phyloP scores from a whole-genome alignment of 2,329 filamentous ascomycete genomes.

The Amesomyces nigricolor region DNA sequence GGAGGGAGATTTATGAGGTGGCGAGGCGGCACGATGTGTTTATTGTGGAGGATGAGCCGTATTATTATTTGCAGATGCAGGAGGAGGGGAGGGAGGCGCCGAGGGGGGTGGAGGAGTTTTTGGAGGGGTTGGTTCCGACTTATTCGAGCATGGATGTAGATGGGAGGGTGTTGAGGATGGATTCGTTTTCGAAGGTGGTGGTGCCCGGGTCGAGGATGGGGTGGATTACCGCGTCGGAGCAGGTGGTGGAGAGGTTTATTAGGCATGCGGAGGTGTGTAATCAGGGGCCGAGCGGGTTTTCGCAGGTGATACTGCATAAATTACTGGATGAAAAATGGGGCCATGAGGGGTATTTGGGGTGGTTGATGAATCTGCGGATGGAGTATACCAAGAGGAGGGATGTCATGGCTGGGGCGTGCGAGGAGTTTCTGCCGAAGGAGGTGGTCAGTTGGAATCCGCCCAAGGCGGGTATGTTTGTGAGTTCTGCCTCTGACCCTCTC shows the following conservation, averaged over 20 bases:
- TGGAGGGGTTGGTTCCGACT: conserved; percentile 66
- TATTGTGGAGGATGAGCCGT: conserved; percentile 90
- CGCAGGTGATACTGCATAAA: conserved; percentile 80
- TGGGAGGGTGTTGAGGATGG: conserved; percentile 82
- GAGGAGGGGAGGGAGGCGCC: conserved; percentile 48
- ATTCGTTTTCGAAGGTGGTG: conserved; percentile 90
- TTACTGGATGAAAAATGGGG: conserved; percentile 93
- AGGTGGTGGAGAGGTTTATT: conserved; percentile 76
- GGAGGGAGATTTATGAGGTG: conserved; percentile 68
- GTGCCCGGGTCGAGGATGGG: conserved; percentile 75
- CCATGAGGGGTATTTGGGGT: conserved; percentile 80
- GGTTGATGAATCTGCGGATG: conserved; percentile 75
- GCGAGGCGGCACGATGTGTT: conserved; percentile 78
- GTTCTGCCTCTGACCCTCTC: too few relatives aligned
- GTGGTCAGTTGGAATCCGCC: conserved; percentile 77
- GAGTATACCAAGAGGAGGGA: conserved; percentile 79
- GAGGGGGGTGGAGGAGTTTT: conserved; percentile 63
- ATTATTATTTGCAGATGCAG: conserved; percentile 90
- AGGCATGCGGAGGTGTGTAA: conserved; percentile 78
- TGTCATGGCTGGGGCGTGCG: conserved; percentile 71
- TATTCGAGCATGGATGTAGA: conserved; percentile 76
- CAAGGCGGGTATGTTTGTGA: conserved; percentile 88
- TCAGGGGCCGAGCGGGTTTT: conserved; percentile 80
- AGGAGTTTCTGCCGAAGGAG: conserved; percentile 65
- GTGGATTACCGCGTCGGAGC: conserved; percentile 83